These are phyloP conservation scores for Apiospora malaysiana DNA, from an alignment of 2,329 filamentous ascomycete genomes.

Conservation along the genomic window DNA sequence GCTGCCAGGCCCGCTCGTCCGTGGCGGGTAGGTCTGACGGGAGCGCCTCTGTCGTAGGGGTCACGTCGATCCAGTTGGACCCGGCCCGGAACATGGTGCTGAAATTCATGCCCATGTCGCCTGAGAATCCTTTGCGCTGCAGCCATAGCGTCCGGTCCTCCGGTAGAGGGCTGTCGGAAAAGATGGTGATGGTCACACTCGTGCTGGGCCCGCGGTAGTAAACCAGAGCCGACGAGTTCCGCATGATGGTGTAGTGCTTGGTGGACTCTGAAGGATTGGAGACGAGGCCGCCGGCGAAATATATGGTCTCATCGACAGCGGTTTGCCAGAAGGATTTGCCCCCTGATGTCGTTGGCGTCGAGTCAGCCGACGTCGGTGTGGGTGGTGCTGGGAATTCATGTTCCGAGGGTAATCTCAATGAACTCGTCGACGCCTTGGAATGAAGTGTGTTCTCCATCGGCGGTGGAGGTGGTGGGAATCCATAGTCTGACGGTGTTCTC, in stretches of 20 bases:
- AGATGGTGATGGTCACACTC: slow-evolving; percentile 67
- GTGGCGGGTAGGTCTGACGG: slow-evolving; percentile 55
- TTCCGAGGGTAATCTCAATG: neutral
- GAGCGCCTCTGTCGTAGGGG: slow-evolving; percentile 56
- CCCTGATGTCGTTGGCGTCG: slow-evolving; percentile 28
- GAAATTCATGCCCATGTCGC: slow-evolving; percentile 70
- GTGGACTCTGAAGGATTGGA: slow-evolving; percentile 68
- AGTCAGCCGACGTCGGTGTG: slow-evolving; percentile 24
- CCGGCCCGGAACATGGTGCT: slow-evolving; percentile 67
- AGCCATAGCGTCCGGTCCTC: slow-evolving; percentile 67
- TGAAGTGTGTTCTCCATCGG: neutral
- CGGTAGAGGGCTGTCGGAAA: slow-evolving; percentile 63
- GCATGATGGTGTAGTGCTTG: slow-evolving; percentile 69
- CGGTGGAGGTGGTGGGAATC: slow-evolving; percentile 1
- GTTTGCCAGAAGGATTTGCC: slow-evolving; percentile 49
- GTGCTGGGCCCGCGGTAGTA: slow-evolving; percentile 72
- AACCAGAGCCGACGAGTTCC: slow-evolving; percentile 68
- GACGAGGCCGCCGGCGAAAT: slow-evolving; percentile 70
- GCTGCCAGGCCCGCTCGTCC: slow-evolving; percentile 71
- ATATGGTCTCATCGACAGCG: slow-evolving; percentile 62
- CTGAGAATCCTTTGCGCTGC: slow-evolving; percentile 71
- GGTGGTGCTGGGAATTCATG: slow-evolving; percentile 13
- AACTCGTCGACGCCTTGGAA: neutral
- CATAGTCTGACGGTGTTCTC: neutral
- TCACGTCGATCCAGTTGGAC: slow-evolving; percentile 71